phyloP scores from a whole-genome alignment of 108 stramenopile species.

The Skeletonema tropicum region DNA sequence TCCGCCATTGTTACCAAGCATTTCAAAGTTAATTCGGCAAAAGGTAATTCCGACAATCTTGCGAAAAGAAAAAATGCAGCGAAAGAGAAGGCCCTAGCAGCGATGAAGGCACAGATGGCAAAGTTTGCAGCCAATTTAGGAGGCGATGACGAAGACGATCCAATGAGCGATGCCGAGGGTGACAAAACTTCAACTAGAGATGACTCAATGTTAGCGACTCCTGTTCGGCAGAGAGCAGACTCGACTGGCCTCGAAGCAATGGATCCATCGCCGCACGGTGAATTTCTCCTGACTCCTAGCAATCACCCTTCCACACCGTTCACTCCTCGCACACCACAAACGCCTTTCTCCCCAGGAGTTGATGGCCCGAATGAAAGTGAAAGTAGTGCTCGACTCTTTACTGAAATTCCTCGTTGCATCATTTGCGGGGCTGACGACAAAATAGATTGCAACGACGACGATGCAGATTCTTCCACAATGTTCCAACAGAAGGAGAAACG shows the following conservation, averaged over 20 bases:
- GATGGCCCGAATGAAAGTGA: background rate
- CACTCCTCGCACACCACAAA: conserved; percentile 34
- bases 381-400: conserved; percentile 48
- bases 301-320: conserved; percentile 35
- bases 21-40: background rate
- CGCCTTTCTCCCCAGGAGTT: background rate
- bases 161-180: conserved; percentile 21
- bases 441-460: conserved; percentile 33
- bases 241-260: conserved; percentile 24
- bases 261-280: conserved; percentile 23
- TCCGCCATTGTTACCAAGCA: conserved; percentile 42
- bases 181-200: conserved; percentile 40
- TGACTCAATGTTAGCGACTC: conserved; percentile 32
- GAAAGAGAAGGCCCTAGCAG: conserved; percentile 50
- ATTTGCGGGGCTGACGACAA: conserved; percentile 67
- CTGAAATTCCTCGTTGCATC: conserved; percentile 74
- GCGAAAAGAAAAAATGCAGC: conserved; percentile 63
- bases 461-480: conserved; percentile 6
- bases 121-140: conserved; percentile 69
- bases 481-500: conserved; percentile 22
- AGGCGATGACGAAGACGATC: conserved; percentile 54
- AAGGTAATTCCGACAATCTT: conserved; percentile 41
- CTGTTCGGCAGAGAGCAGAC: conserved; percentile 20
- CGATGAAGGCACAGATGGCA: conserved; percentile 58
- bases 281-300: conserved; percentile 34